These are phyloP conservation scores for Aleurites moluccanus DNA, from an alignment of 441 rosid genomes.

Conservation along the genomic window DNA sequence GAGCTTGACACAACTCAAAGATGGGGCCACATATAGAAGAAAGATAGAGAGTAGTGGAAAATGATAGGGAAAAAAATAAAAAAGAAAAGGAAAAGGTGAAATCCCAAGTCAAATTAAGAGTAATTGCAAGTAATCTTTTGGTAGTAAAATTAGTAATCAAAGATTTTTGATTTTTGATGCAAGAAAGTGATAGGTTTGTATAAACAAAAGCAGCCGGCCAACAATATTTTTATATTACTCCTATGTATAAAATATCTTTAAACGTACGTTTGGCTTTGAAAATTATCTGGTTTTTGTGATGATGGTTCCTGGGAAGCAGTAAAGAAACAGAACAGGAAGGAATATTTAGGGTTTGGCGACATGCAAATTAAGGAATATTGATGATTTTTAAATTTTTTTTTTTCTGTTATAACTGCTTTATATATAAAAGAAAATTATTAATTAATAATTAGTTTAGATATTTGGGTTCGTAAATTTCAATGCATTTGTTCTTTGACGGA, in stretches of 20 bases:
- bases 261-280: too few species aligned
- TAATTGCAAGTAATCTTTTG: slow-evolving; percentile 38
- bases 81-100: slow-evolving; percentile 15
- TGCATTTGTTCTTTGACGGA: slow-evolving; percentile 29
- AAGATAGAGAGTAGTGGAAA: too few species aligned
- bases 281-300: too few species aligned
- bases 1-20: too few species aligned
- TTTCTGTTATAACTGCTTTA: too few species aligned
- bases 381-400: neutral
- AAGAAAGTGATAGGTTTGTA: slow-evolving; percentile 31
- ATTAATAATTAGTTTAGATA: neutral
- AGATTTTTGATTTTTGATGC: neutral
- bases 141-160: slow-evolving; percentile 31
- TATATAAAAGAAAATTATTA: too few species aligned
- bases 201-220: neutral
- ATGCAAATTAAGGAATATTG: slow-evolving; percentile 31
- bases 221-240: slow-evolving; percentile 9
- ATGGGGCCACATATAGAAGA: too few species aligned
- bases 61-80: neutral
- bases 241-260: neutral
- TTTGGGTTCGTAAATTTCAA: slow-evolving; percentile 30
- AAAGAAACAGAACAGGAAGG: slow-evolving; percentile 16
- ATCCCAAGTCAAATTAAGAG: slow-evolving; percentile 35
- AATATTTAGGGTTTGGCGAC: slow-evolving; percentile 40
- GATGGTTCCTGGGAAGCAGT: too few species aligned